Evolutionary conservation across 2,329 filamentous ascomycete species (phyloP).

Genomic region (Leptodontidium sp.): DNA sequence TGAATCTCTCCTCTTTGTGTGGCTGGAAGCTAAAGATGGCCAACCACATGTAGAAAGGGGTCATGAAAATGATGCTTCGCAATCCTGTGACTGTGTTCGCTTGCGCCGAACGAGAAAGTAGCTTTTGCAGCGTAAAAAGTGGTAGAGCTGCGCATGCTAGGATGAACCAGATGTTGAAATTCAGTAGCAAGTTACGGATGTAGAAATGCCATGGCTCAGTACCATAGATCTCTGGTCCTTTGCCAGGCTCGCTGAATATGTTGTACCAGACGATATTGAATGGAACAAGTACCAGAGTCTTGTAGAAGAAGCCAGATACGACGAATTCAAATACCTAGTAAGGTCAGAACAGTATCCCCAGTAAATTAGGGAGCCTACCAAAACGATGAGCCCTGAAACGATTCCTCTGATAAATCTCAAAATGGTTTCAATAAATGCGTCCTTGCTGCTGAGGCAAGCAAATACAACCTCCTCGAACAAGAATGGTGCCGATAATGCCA

Average conservation of each 20-base stretch:
- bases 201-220: conserved; percentile 98
- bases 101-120: conserved; percentile 66
- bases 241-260: conserved; percentile 79
- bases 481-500: conserved; percentile 82
- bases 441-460: conserved; percentile 60
- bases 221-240: conserved; percentile 90
- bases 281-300: conserved; percentile 77
- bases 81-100: conserved; percentile 72
- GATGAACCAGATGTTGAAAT: conserved; percentile 95
- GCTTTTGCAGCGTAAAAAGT: conserved; percentile 76
- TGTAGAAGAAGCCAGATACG: conserved; percentile 87
- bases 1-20: conserved; percentile 98
- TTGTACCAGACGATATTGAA: conserved; percentile 98
- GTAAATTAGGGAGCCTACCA: conserved; percentile 36
- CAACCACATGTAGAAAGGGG: conserved; percentile 95
- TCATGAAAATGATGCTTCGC: conserved; percentile 78
- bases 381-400: conserved; percentile 49
- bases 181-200: conserved; percentile 86
- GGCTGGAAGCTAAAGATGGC: conserved; percentile 89
- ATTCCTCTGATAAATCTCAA: conserved; percentile 72
- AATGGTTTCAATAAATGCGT: conserved; percentile 66
- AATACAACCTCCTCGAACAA: conserved; percentile 77
- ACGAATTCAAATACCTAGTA: conserved; percentile 70
- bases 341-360: conserved; percentile 40
- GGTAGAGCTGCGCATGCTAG: conserved; percentile 80